phyloP scores from a whole-genome alignment of 2,329 filamentous ascomycete genomes.

The Davidsoniella neocaledoniae region DNA sequence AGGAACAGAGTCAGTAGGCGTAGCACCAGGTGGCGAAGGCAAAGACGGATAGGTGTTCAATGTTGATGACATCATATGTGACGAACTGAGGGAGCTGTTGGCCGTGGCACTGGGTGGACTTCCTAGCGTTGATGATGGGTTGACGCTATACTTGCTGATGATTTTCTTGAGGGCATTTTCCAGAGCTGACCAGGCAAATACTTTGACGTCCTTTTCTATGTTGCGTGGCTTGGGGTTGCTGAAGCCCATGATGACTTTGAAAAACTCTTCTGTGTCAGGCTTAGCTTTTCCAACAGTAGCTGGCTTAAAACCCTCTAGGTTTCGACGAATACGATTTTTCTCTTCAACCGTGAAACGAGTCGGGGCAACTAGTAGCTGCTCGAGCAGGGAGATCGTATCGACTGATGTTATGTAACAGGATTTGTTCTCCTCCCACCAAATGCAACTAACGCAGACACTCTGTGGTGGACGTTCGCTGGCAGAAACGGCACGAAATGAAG shows the following conservation, averaged over 20 bases:
- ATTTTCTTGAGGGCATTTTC: constrained; percentile 87
- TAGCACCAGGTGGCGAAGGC: constrained; percentile 28
- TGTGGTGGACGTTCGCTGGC: constrained; percentile 64
- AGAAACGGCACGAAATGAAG: constrained; percentile 63
- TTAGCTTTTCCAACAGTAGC: constrained; percentile 88
- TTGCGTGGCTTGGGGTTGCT: constrained; percentile 89
- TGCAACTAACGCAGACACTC: constrained; percentile 92
- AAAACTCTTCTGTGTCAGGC: constrained; percentile 85
- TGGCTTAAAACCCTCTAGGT: constrained; percentile 86
- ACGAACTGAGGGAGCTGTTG: background rate
- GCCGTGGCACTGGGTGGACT: constrained; percentile 18
- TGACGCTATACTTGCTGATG: constrained; percentile 79
- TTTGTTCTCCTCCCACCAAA: constrained; percentile 83
- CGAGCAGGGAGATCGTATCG: constrained; percentile 88
- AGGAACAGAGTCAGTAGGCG: constrained; percentile 21
- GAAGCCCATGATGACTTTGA: constrained; percentile 98
- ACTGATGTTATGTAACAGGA: constrained; percentile 93
- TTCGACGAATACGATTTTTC: constrained; percentile 93
- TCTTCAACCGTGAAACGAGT: constrained; percentile 87
- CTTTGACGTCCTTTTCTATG: constrained; percentile 98
- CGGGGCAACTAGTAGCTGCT: constrained; percentile 61
- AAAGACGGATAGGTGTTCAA: constrained; percentile 26
- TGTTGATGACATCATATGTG: constrained; percentile 25
- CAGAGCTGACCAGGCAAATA: constrained; percentile 91
- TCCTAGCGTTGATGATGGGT: constrained; percentile 23